Evolutionary conservation across 331 rosid species (phyloP).

Genomic region (Acacia concinna): DNA sequence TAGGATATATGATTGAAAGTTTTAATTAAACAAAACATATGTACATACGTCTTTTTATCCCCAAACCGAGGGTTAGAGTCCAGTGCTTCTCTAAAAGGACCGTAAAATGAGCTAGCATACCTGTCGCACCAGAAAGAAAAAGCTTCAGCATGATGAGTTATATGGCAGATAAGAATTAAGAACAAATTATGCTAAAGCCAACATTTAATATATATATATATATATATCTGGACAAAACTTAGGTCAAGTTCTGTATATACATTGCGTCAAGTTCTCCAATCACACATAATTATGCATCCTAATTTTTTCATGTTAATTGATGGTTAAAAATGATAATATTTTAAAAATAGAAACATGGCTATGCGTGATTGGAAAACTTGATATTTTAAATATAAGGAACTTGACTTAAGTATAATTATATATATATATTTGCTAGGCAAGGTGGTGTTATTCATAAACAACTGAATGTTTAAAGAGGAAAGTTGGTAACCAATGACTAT

Average conservation of each 20-base stretch:
- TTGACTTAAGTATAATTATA: too few relatives aligned
- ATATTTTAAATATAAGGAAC: too few relatives aligned
- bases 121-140: constrained; percentile 47
- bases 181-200: not conserved
- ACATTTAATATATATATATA: not conserved
- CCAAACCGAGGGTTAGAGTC: constrained; percentile 98
- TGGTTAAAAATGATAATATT: too few relatives aligned
- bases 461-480: constrained; percentile 1
- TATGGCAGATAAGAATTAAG: not conserved
- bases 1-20: constrained; percentile 10
- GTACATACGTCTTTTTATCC: constrained; percentile 87
- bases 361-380: too few relatives aligned
- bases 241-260: too few relatives aligned
- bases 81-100: constrained; percentile 94
- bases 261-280: too few relatives aligned
- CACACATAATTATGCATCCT: too few relatives aligned
- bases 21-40: constrained; percentile 7
- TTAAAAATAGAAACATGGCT: too few relatives aligned
- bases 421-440: not conserved
- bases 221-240: not conserved
- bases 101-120: constrained; percentile 93
- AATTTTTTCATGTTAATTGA: too few relatives aligned
- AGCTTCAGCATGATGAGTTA: constrained; percentile 20
- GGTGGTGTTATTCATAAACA: not conserved
- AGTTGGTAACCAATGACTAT: not conserved